Conservation (phyloP, 2,329 filamentous ascomycete species). For the Verticillium zaregamsianum region DNA sequence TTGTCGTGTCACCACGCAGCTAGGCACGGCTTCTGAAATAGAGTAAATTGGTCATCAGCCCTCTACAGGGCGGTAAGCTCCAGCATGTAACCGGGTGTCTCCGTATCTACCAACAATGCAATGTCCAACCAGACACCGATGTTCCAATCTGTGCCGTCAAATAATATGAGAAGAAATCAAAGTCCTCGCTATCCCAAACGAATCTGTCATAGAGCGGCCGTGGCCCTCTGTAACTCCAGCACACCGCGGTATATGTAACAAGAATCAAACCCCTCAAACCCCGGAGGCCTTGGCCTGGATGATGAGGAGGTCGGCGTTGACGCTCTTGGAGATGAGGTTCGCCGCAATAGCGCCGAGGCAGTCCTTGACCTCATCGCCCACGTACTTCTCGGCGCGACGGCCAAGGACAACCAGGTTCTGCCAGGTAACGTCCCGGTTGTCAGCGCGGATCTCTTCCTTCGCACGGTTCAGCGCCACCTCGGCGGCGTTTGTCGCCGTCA, state of each 20-base stretch:
- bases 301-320: conserved; percentile 25
- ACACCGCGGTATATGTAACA: not conserved
- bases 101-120: not conserved
- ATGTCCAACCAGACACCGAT: not conserved
- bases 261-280: not conserved
- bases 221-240: not conserved
- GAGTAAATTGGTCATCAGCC: not conserved
- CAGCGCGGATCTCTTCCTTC: conserved; percentile 5
- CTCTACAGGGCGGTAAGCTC: not conserved
- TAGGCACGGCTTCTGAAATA: not conserved
- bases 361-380: conserved; percentile 20
- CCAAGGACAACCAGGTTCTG: conserved; percentile 21
- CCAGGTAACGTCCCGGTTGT: conserved; percentile 8
- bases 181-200: not conserved
- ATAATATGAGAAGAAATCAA: not conserved
- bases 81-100: not conserved
- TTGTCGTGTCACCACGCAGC: not conserved
- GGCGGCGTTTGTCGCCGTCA: conserved; percentile 2
- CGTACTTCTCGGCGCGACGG: conserved; percentile 14
- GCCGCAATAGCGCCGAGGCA: conserved; percentile 16
- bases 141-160: not conserved
- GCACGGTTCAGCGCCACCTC: conserved; percentile 9
- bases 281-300: conserved; percentile 9
- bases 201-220: not conserved
- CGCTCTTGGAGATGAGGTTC: conserved; percentile 11